phyloP scores from a whole-genome alignment of 2,329 filamentous ascomycete genomes.

The Calonectria pteridis region DNA sequence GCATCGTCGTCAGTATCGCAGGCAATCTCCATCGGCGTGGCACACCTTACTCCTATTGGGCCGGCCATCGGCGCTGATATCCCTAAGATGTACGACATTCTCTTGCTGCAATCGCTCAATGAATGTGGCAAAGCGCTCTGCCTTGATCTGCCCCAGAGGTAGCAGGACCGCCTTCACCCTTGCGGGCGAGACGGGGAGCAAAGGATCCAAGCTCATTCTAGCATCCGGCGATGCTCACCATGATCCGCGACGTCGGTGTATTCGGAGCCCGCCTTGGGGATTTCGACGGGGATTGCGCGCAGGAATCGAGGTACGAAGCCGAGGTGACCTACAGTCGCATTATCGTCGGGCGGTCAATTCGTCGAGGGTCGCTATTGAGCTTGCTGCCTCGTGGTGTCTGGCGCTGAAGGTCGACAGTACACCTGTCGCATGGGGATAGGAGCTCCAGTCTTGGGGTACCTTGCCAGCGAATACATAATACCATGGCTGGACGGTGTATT shows the following conservation, averaged over 20 bases:
- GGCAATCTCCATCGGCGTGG: slow-evolving; percentile 14
- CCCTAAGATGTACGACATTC: slow-evolving; percentile 85
- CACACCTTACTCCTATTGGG: slow-evolving; percentile 81
- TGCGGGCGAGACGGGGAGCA: slow-evolving; percentile 91
- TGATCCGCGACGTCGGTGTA: slow-evolving; percentile 42
- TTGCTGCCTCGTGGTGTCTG: slow-evolving; percentile 21
- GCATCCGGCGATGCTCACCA: slow-evolving; percentile 56
- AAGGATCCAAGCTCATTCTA: slow-evolving; percentile 88
- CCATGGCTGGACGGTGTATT: slow-evolving; percentile 26
- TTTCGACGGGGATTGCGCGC: slow-evolving; percentile 28
- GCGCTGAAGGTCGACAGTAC: slow-evolving; percentile 39
- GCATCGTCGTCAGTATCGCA: slow-evolving; percentile 33
- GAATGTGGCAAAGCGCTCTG: slow-evolving; percentile 83
- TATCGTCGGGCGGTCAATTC: slow-evolving; percentile 16
- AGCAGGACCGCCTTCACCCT: slow-evolving; percentile 89
- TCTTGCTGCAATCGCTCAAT: slow-evolving; percentile 82
- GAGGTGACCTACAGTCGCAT: slow-evolving; percentile 34
- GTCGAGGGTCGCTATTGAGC: slow-evolving; percentile 15
- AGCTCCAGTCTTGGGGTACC: slow-evolving; percentile 37
- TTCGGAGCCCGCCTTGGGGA: slow-evolving; percentile 31
- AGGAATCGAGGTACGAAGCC: slow-evolving; percentile 9
- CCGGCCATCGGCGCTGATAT: slow-evolving; percentile 86
- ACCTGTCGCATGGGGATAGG: slow-evolving; percentile 46
- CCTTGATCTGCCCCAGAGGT: slow-evolving; percentile 87
- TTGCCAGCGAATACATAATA: slow-evolving; percentile 27